Percentiles rank a stretch among this genome's conserved stretches.
Conservation (phyloP, 805 yeast genomes). For the Candida argentea region DNA sequence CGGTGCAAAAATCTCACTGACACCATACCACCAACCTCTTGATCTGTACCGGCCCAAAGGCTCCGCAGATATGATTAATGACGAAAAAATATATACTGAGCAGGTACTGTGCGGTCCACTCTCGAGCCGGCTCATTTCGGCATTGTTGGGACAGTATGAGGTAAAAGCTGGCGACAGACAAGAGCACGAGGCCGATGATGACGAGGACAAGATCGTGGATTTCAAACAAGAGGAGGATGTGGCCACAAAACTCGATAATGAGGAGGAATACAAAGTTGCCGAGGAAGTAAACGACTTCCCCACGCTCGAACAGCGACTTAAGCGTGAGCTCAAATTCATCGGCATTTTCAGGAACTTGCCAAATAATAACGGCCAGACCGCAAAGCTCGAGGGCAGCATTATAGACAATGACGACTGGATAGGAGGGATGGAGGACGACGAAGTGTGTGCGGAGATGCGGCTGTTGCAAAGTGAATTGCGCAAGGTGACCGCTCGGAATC, state of each 20-base stretch:
- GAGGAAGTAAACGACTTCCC: slow-evolving; percentile 55
- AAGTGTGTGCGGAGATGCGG: slow-evolving; percentile 77
- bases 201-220: slow-evolving; percentile 5
- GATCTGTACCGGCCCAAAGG: slow-evolving; percentile 49
- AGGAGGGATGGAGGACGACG: slow-evolving; percentile 82
- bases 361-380: slow-evolving; percentile 25
- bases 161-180: slow-evolving; percentile 8
- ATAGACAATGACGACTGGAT: slow-evolving; percentile 64
- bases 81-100: slow-evolving; percentile 58
- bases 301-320: slow-evolving; percentile 77
- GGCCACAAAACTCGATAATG: slow-evolving; percentile 24
- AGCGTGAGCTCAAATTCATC: slow-evolving; percentile 78
- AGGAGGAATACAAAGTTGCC: slow-evolving; percentile 30
- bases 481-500: slow-evolving; percentile 51
- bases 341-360: slow-evolving; percentile 71
- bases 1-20: slow-evolving; percentile 35
- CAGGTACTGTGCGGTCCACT: slow-evolving; percentile 85
- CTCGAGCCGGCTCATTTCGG: slow-evolving; percentile 73
- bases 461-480: slow-evolving; percentile 58
- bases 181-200: slow-evolving; percentile 11
- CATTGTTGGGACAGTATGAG: slow-evolving; percentile 45
- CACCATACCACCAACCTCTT: slow-evolving; percentile 34
- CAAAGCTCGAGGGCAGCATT: slow-evolving; percentile 18
- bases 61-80: slow-evolving; percentile 45
- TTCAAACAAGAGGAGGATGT: slow-evolving; percentile 20